Evolutionary conservation across 108 stramenopile genomes (phyloP), one percentile per base, ranked within the genome.

Genomic region (Cyclotella choctawhatcheeana): DNA sequence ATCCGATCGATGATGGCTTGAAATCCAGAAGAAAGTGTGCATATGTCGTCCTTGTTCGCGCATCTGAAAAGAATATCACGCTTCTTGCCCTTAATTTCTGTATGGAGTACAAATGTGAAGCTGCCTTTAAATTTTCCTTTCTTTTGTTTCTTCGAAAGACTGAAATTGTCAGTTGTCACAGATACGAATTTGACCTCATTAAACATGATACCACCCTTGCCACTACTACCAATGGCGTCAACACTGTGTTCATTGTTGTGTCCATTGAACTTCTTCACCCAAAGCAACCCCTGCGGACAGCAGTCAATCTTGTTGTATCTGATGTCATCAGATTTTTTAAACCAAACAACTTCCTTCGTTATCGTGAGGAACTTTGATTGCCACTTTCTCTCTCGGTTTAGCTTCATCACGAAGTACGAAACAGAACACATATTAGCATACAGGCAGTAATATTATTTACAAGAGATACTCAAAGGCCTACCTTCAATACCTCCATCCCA

Each of bases 321-420:
- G 6, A 44, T 64, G 26, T 79, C 73, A 44, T 56, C 44, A 51
- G 66, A 59, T 24, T 70, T 48, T 44, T 73, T 75, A 50, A 82
- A 76, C 48, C 77, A 55, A n/a, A 71, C 54, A 30, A 81, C 70
- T 63, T 93, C 92, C 53, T 81, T 87, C 20, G 89, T 90, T 35
- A 90, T 83, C 17, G 89, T 90, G 12, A 93, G 82, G 69, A 82
- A 81, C 45, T 89, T 73, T 30, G 76, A 52, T 64, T 93, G 92
- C 92, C 92, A 93, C 62, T 90, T 86, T 22, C 84, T 87, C 58
- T 88, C 84, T n/a, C 85, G 75, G 58, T 89, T 89, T 26, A 90
- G 77, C 68, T 93, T 93, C 74, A n/a, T n/a, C n/a, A n/a, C n/a
- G n/a, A n/a, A n/a, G n/a, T n/a, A n/a, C n/a, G n/a, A n/a, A n/a